These are phyloP conservation scores for Balamuthia mandrillaris DNA, from an alignment of 208 protist species.

Conservation along the genomic window DNA sequence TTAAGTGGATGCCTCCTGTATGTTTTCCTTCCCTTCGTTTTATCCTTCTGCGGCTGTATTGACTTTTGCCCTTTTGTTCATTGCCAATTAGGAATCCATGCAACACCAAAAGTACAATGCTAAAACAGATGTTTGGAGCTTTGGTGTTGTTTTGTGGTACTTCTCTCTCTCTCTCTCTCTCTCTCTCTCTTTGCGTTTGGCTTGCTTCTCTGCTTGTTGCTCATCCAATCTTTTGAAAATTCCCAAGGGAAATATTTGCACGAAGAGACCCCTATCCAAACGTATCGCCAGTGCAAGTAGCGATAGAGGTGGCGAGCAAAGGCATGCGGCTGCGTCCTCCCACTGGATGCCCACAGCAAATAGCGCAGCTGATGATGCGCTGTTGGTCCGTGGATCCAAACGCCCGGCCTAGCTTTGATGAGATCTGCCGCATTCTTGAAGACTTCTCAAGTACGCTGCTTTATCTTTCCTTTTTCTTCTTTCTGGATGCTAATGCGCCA, in stretches of 20 bases:
- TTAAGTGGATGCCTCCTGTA: slow-evolving; percentile 7
- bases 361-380: background rate
- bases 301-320: background rate
- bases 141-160: background rate
- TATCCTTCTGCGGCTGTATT: background rate
- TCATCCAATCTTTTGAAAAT: too few relatives aligned
- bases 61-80: background rate
- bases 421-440: background rate
- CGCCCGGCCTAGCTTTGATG: background rate
- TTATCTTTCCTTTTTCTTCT: too few relatives aligned
- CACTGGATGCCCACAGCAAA: background rate
- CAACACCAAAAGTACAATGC: background rate
- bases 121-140: background rate
- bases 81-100: background rate
- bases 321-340: background rate
- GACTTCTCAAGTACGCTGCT: background rate
- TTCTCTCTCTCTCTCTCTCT: background rate
- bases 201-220: too few relatives aligned
- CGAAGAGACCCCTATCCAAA: background rate
- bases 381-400: background rate
- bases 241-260: background rate
- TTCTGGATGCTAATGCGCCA: too few relatives aligned
- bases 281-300: background rate
- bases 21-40: background rate
- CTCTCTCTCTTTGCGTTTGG: too few relatives aligned